A percentile compares a stretch with the other conserved stretches of the same genome.
These are phyloP conservation scores for Datisca glomerata DNA, from an alignment of 306 rosid genomes.

Conservation along the genomic window DNA sequence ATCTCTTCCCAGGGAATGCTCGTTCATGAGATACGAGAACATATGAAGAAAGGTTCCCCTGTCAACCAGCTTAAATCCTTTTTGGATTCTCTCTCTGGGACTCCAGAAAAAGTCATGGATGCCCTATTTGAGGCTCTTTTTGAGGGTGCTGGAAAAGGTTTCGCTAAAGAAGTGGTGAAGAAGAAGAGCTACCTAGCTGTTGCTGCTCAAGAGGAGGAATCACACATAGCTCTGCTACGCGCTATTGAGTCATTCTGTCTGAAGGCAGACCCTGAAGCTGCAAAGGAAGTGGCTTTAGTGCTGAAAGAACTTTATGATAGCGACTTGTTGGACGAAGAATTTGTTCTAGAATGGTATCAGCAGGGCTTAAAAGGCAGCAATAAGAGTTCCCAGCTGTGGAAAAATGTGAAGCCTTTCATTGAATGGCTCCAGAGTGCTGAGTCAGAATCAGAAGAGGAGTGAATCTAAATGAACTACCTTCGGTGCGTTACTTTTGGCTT, in stretches of 20 bases:
- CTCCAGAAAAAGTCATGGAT: constrained; percentile 40
- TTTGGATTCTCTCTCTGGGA: constrained; percentile 32
- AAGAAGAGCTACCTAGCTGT: constrained; percentile 39
- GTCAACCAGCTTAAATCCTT: constrained; percentile 27
- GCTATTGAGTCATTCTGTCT: constrained; percentile 29
- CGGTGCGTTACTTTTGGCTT: not conserved
- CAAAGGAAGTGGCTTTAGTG: constrained; percentile 40
- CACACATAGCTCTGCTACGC: constrained; percentile 27
- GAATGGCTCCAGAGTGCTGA: constrained; percentile 63
- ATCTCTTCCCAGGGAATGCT: constrained; percentile 13
- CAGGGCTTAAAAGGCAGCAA: constrained; percentile 25
- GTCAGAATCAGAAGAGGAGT: constrained; percentile 51
- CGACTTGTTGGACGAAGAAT: constrained; percentile 34
- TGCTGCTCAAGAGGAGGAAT: constrained; percentile 25
- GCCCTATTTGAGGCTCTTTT: constrained; percentile 43
- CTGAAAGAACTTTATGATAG: constrained; percentile 36
- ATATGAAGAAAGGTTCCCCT: constrained; percentile 30
- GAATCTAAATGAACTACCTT: no score
- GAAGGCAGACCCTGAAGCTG: constrained; percentile 25
- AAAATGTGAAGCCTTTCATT: constrained; percentile 34
- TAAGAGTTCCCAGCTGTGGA: constrained; percentile 32
- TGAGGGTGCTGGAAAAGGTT: constrained; percentile 43
- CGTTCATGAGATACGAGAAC: constrained; percentile 28
- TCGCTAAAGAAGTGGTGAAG: constrained; percentile 38
- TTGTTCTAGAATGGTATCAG: constrained; percentile 34